Base-by-base conservation (phyloP, 805 yeast species). In the Kodamaea jinghongensis region DNA sequence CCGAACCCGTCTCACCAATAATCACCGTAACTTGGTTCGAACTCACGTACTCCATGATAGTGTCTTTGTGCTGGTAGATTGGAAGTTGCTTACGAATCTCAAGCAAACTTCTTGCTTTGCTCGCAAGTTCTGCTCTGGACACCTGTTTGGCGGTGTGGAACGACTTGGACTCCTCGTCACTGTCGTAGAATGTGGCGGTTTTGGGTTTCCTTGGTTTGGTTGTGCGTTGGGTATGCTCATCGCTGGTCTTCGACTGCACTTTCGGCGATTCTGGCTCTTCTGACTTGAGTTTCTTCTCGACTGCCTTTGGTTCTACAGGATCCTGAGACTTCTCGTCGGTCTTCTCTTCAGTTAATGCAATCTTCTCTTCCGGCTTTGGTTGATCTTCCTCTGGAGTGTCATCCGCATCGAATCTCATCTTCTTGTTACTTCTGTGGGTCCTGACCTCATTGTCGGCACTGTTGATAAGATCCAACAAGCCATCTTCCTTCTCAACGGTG, bases 1-100 rank as follows among this genome's bases (percentile, higher is more conserved):
- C 98, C 6, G 96, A 87, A 63, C 99, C 99, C 0, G 99, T 91
- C 57, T 91, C 98, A 63, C 98, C 98, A 56, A 93, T 85, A 13
- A 91, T 71, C 1, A 91, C 79, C 0, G 90, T 79, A 4, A 89
- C 95, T 46, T 75, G 81, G 51, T 82, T 76, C 8, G 63, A 44
- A 2, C 63, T 42, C 2, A 91, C 55, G 45, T 79, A 76, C 7
- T 72, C 63, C 44, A 85, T 56, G 12, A 91, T 74, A 38, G 78
- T 73, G 31, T 77, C 80, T 50, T 78, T 78, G 45, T 86, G 86
- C 48, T 76, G 79, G 60, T 73, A 88, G 17, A 90, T 86, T 0
- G 97, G 97, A 31, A 90, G 70, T 0, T 73, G 66, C 48, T 75
- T 58, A 44, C 96, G 67, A 1, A 73, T 59, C 30, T 70, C 63